Base-by-base conservation (phyloP, 345 rosid species). In the Nephelium lappaceum region DNA sequence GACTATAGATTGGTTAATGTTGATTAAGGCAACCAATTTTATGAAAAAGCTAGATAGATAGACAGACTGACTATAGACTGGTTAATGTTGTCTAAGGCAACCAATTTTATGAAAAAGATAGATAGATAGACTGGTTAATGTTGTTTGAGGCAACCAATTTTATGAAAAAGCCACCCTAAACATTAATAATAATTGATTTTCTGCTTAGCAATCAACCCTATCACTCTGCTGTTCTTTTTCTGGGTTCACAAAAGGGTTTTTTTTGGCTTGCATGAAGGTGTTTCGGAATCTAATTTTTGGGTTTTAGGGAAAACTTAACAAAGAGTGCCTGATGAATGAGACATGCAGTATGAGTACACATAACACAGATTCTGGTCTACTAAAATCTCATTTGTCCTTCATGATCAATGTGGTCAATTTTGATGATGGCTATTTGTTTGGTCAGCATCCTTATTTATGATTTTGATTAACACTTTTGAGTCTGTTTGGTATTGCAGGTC, bases 401-500 rank as follows among this genome's bases (percentile, higher is more conserved):
- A 3, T 45, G 45, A 43, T 23, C 18, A 62, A 16, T 47, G 18
- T 63, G 70, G 27, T 19, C 42, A 31, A 23, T 14, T 39, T 45
- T 25, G 11, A 31, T n/a, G n/a, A 55, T 72, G 45, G 31, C 45
- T 72, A 11, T 27, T 45, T 62, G 24, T 74, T 74, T 24, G 18
- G 43, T 14, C 25, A 67, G 64, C 49, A n/a, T 72, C 4, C 0
- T 2, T 58, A 0, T 24, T 73, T 27, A 60, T 11, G 23, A 41
- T 39, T 60, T 43, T n/a, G 38, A 0, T 6, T 5, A 63, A 63
- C 60, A 16, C 27, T 25, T 47, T 15, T n/a, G 8, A 16, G 31
- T 23, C 24, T 19, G 24, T 12, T 58, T 45, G 57, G 55, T 45
- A n/a, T 53, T 53, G 64, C 87, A 92, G 96, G 94, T 90, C 15